These are phyloP conservation scores for Inga oerstediana DNA, from an alignment of 306 rosid genomes.

Conservation along the genomic window DNA sequence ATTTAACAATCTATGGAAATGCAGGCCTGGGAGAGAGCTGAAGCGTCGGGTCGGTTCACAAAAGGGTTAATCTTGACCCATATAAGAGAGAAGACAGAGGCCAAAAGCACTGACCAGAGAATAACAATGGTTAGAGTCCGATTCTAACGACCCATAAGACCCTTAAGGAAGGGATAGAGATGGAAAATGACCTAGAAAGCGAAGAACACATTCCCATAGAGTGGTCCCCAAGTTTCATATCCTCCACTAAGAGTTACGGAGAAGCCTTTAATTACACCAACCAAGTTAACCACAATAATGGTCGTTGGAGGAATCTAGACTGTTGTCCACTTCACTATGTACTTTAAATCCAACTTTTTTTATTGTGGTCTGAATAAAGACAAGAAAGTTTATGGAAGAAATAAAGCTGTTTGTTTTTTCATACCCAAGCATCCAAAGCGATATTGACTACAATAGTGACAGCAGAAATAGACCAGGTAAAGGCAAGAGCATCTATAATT, in stretches of 20 bases:
- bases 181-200: slow-evolving; percentile 94
- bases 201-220: slow-evolving; percentile 90
- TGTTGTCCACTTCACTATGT: slow-evolving; percentile 91
- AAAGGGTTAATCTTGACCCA: slow-evolving; percentile 95
- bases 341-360: neutral
- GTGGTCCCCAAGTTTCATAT: slow-evolving; percentile 97
- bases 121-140: slow-evolving; percentile 93
- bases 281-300: slow-evolving; percentile 78
- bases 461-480: no score
- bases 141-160: slow-evolving; percentile 98
- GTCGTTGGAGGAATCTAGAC: slow-evolving; percentile 91
- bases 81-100: slow-evolving; percentile 90
- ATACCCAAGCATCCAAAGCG: no score
- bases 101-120: slow-evolving; percentile 92
- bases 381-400: no score
- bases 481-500: no score
- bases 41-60: slow-evolving; percentile 62
- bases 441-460: no score
- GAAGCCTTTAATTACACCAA: slow-evolving; percentile 94
- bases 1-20: slow-evolving; percentile 80
- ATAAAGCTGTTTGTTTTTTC: no score
- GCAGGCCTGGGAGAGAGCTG: slow-evolving; percentile 62
- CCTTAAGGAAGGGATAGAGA: slow-evolving; percentile 97
- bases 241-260: slow-evolving; percentile 93
- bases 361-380: no score